Base-by-base conservation (phyloP, 352 stramenopile species). In the Phytopythium aichiense region DNA sequence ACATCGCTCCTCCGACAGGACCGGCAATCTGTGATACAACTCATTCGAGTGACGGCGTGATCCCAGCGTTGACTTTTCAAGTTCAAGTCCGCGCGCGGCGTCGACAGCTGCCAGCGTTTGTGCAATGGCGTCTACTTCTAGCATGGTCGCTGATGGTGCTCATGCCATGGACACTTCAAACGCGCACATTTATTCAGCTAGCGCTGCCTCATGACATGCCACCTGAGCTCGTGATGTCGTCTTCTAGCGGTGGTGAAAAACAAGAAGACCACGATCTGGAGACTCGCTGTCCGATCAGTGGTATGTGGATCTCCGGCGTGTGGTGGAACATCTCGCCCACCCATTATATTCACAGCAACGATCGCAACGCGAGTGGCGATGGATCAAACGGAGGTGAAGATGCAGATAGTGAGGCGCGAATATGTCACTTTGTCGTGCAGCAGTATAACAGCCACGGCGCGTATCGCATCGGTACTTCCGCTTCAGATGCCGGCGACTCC, bases 81-180 rank as follows among this genome's bases (percentile, higher is more conserved):
- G 20, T 48, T 5, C 42, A 25, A 48, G 43, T 50, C 2, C 20
- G n/a, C 9, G 37, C 37, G 20, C 43, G n/a, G 20, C 43, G 43
- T 50, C 42, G 18, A 31, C 28, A 7, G 2, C 43, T 38, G 25
- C 48, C 0, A 23, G 25, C 7, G 48, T 54, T 28, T 33, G 28
- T 28, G 48, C 48, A 38, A 28, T 37, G 25, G 25, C 48, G 23
- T 8, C 28, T 38, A 15, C 25, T 54, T 11, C 1, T 54, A 2
- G 25, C 6, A 13, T 54, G 48, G 48, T 4, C 22, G 13, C 25
- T 33, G 18, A 8, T 54, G 15, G 48, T 38, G 23, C 51, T 71
- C 16, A 57, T 58, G 4, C 66, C 76, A 7, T 54, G 80, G 48
- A 23, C 77, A 62, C 72, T 84, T 28, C 67, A 77, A 16, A 49